These are phyloP conservation scores for Ichthyophthirius multifiliis DNA, from an alignment of 169 alveolate species.

Conservation along the genomic window DNA sequence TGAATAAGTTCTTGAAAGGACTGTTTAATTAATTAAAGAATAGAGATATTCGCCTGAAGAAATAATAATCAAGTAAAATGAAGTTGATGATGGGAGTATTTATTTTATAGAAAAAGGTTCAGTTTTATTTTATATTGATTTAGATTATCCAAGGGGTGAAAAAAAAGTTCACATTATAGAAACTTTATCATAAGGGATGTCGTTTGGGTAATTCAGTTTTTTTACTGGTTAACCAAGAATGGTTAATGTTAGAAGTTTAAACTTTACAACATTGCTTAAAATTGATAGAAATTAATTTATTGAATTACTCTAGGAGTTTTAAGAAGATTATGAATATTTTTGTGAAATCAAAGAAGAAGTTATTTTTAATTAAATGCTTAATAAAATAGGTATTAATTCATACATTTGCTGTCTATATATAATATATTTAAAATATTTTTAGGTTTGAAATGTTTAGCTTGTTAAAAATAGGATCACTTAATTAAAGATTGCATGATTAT, in stretches of 20 bases:
- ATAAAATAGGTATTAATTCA: background rate
- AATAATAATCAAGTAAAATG: background rate
- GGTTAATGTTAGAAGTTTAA: background rate
- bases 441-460: background rate
- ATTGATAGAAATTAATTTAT: background rate
- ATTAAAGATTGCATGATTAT: background rate
- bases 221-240: background rate
- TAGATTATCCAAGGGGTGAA: background rate
- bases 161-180: background rate
- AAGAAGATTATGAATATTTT: slow-evolving; percentile 1
- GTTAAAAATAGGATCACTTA: background rate
- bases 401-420: background rate
- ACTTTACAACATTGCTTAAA: background rate
- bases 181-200: background rate
- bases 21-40: slow-evolving; percentile 11
- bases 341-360: slow-evolving; percentile 6
- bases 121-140: background rate
- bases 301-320: background rate
- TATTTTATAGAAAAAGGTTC: slow-evolving; percentile 9
- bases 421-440: background rate
- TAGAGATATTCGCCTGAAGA: background rate
- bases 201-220: background rate
- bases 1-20: background rate
- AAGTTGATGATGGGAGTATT: background rate
- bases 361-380: background rate